Conservation (phyloP, 768 basidiomycete species). For the Lactarius quietus region DNA sequence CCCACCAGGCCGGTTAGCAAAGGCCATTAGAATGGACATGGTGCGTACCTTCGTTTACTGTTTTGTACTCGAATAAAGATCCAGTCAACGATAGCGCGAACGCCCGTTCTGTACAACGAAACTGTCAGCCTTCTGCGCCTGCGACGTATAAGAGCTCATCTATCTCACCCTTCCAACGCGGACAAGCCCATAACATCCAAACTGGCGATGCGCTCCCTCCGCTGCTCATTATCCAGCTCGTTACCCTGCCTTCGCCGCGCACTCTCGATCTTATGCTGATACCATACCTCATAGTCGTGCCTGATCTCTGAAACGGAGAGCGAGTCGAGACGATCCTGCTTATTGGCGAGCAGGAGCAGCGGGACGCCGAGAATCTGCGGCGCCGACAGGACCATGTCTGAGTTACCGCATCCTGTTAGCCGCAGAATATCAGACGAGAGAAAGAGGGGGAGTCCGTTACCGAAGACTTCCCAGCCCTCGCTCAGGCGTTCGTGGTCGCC, state of each 20-base stretch:
- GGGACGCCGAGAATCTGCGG: constrained; percentile 90
- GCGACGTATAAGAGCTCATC: not conserved
- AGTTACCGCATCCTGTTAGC: constrained; percentile 31
- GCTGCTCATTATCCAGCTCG: constrained; percentile 31
- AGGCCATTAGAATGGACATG: not conserved
- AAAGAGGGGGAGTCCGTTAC: constrained; percentile 44
- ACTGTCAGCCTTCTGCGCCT: not conserved
- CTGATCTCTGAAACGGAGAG: constrained; percentile 89
- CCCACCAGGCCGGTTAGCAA: not conserved
- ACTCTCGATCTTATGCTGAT: constrained; percentile 69
- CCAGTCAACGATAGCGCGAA: constrained; percentile 91
- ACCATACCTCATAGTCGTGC: constrained; percentile 85
- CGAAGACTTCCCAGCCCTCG: constrained; percentile 98
- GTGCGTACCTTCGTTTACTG: constrained; percentile 59
- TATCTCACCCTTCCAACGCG: constrained; percentile 79
- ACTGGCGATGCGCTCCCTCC: constrained; percentile 43
- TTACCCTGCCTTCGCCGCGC: constrained; percentile 49
- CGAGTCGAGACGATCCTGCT: constrained; percentile 81
- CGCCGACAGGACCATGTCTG: constrained; percentile 80
- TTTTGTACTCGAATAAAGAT: constrained; percentile 91
- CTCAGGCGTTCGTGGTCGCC: constrained; percentile 82
- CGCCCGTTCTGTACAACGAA: constrained; percentile 61
- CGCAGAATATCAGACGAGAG: constrained; percentile 21
- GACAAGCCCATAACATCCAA: constrained; percentile 79
- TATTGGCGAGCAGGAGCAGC: constrained; percentile 90